Evolutionary conservation across 164 flowering plant species (phyloP).

Genomic region (Taxillus chinensis): DNA sequence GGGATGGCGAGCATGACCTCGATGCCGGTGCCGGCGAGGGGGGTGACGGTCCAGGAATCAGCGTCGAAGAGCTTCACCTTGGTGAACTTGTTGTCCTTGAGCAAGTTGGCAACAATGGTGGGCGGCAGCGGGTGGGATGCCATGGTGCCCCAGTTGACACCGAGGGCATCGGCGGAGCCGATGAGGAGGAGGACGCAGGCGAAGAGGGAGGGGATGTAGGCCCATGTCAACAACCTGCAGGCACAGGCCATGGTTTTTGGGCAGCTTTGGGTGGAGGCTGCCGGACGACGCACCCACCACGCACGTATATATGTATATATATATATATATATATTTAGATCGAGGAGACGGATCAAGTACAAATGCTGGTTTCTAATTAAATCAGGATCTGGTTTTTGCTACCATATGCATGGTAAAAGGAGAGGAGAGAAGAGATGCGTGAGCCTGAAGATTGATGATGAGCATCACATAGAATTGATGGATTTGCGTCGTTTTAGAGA

Average conservation of each 20-base stretch:
- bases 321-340: too few species aligned
- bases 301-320: too few species aligned
- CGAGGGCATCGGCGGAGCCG: conserved; percentile 27
- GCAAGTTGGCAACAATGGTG: conserved; percentile 40
- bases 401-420: too few species aligned
- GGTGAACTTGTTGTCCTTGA: conserved; percentile 59
- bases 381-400: too few species aligned
- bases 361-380: too few species aligned
- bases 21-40: conserved; percentile 55
- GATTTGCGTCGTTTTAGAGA: not conserved
- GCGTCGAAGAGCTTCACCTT: conserved; percentile 88
- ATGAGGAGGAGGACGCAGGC: conserved; percentile 5
- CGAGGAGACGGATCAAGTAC: too few species aligned
- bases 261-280: not conserved
- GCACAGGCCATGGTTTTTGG: conserved; percentile 12
- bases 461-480: not conserved
- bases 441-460: too few species aligned
- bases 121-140: conserved; percentile 51
- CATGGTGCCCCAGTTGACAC: conserved; percentile 84
- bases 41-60: conserved; percentile 38
- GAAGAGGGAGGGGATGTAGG: conserved; percentile 8
- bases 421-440: too few species aligned
- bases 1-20: conserved; percentile 91
- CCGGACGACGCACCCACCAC: too few species aligned
- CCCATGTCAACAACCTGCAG: conserved; percentile 15